Evolutionary conservation across 164 flowering plant species (phyloP), one percentile per base, ranked within the genome.

Genomic region (Magnolia changhungtana): DNA sequence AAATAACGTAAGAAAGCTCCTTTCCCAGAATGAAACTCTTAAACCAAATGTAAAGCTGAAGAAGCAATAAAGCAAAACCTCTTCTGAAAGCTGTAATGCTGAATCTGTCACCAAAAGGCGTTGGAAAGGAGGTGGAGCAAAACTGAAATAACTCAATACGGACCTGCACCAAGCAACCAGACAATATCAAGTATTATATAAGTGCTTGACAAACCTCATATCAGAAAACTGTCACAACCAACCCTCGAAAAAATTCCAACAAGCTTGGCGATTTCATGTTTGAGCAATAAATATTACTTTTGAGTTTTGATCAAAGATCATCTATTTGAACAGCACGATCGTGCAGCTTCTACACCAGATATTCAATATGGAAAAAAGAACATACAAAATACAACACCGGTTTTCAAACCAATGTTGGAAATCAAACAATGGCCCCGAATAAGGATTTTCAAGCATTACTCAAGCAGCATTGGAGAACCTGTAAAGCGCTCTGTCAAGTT

Each of bases 101-200:
- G 72, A 73, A 70, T 64, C 70, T 50, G 58, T 70, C 51, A 10
- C 75, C 77, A 82, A 73, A 75, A 92, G 78, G 27, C 94, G 87
- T 73, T 88, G 80, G 73, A 92, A 91, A 20, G 98, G 96, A 78
- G 92, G 87, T 4, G 97, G 96, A 71, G 95, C 90, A 82, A 85
- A 86, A 51, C 82, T 71, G 76, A 92, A 92, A 82, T 90, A 94
- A 80, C 52, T 78, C 76, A 87, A 76, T 8, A 91, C 81, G 76
- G 86, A 78, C 89, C 96, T 94, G 88, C 81, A 85, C 19, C 67
- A 81, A 55, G 55, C 19, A 69, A 77, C 18, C 24, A 73, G 52
- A 51, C 4, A 52, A 31, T 63, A 72, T 21, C 23, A 67, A 9
- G 9, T 29, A 59, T n/a, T 52, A 31, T 6, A 59, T 11, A 73